Conservation (phyloP, 305 asterid species). For the Fraxinus velutina region DNA sequence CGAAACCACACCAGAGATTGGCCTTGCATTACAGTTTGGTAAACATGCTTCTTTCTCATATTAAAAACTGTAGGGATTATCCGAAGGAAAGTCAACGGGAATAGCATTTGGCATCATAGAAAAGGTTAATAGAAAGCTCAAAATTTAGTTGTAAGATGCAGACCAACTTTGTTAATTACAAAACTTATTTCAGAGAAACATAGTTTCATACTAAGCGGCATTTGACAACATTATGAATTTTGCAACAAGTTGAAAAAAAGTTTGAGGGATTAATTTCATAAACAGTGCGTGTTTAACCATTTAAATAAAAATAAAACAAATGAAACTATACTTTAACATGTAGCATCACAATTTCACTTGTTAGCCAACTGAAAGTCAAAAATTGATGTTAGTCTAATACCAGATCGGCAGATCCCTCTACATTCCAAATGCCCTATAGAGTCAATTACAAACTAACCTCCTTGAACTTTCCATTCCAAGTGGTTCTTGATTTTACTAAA, state of each 20-base stretch:
- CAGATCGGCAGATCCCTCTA: background rate
- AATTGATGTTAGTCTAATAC: background rate
- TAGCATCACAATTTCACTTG: background rate
- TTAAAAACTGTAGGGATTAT: background rate
- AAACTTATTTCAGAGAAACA: background rate
- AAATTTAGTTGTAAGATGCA: background rate
- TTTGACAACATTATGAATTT: background rate
- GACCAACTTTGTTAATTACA: background rate
- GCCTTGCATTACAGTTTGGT: background rate
- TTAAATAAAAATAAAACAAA: background rate
- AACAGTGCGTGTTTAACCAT: background rate
- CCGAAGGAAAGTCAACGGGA: background rate
- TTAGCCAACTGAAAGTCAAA: background rate
- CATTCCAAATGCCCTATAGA: background rate
- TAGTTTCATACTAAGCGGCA: background rate
- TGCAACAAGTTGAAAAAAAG: background rate
- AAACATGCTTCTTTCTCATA: background rate
- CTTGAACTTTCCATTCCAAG: background rate
- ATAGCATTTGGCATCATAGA: background rate
- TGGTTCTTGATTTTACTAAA: background rate
- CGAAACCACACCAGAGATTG: background rate
- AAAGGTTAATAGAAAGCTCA: background rate
- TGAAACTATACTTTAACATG: background rate
- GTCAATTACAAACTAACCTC: background rate
- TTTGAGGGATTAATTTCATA: background rate